These are phyloP conservation scores for Mortierella sp. DNA, from an alignment of 371 early-diverging fungal genomes.

Conservation along the genomic window DNA sequence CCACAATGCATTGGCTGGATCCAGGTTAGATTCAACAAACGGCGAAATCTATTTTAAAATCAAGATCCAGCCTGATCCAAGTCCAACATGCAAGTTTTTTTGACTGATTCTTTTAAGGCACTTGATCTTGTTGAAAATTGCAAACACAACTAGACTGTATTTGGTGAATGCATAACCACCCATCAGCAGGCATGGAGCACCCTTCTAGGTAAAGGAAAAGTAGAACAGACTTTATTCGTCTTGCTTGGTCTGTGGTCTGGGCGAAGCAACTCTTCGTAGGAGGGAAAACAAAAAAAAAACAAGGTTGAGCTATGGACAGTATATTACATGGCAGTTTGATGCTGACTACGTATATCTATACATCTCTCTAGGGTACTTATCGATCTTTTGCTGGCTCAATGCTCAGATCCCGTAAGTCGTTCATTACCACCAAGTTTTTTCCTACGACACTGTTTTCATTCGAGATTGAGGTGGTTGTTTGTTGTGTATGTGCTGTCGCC, in stretches of 20 bases:
- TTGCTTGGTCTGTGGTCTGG: too few relatives aligned
- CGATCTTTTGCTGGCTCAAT: slow-evolving; percentile 80
- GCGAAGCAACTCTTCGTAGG: not conserved
- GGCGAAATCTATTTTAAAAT: not conserved
- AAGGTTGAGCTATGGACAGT: not conserved
- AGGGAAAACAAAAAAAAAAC: not conserved
- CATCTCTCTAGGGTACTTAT: slow-evolving; percentile 66
- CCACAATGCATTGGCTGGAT: slow-evolving; percentile 51
- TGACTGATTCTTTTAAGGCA: not conserved
- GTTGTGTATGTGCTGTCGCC: slow-evolving; percentile 1
- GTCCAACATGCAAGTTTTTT: not conserved
- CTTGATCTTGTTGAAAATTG: not conserved
- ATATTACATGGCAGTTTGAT: not conserved
- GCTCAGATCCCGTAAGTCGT: slow-evolving; percentile 82
- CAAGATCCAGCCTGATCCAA: not conserved
- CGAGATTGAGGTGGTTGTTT: not conserved
- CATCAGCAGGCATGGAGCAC: slow-evolving; percentile 57
- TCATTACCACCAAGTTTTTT: not conserved
- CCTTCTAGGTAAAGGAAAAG: slow-evolving; percentile 48
- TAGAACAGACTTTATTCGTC: not conserved
- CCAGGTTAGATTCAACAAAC: slow-evolving; percentile 20
- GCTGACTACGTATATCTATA: not conserved
- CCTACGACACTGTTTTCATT: not conserved
- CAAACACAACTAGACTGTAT: slow-evolving; percentile 52
- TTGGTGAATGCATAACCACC: slow-evolving; percentile 65